phyloP scores from a whole-genome alignment of 2,329 filamentous ascomycete species.

The Lecanicillium sp. region DNA sequence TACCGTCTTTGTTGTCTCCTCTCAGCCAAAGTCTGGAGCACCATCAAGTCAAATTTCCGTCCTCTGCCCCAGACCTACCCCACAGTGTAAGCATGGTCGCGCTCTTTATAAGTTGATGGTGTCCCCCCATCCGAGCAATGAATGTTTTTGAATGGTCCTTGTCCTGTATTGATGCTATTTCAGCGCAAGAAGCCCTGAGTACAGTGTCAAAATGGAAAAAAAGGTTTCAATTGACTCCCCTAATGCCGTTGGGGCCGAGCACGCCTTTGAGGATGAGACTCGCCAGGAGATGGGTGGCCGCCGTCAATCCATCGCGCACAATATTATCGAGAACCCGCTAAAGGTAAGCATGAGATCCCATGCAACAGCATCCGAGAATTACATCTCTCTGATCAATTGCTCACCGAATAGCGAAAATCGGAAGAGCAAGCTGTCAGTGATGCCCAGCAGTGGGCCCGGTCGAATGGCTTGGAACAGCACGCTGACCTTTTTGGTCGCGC shows the following conservation, averaged over 20 bases:
- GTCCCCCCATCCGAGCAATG: no score
- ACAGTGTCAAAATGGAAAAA: conserved; percentile 13
- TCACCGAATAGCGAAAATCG: conserved; percentile 21
- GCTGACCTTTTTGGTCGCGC: conserved; percentile 35
- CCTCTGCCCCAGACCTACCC: background rate
- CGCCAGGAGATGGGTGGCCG: conserved; percentile 13
- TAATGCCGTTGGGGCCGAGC: conserved; percentile 14
- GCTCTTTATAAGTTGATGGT: background rate
- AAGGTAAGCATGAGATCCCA: conserved; percentile 21
- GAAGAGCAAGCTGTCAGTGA: conserved; percentile 25
- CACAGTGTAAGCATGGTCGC: background rate
- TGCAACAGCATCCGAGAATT: no score
- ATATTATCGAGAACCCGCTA: conserved; percentile 29
- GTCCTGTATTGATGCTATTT: background rate
- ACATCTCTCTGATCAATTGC: background rate
- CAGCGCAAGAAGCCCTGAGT: background rate
- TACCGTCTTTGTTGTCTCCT: no score
- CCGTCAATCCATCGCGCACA: conserved; percentile 23
- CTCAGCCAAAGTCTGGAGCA: no score
- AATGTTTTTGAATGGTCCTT: no score
- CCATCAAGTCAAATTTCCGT: background rate
- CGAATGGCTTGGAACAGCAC: conserved; percentile 43
- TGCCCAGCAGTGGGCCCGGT: conserved; percentile 45
- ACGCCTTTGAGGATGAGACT: conserved; percentile 4
- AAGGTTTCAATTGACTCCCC: conserved; percentile 11